These are phyloP conservation scores for Fusarium xylarioides DNA, from an alignment of 2,329 filamentous ascomycete genomes.

Conservation along the genomic window DNA sequence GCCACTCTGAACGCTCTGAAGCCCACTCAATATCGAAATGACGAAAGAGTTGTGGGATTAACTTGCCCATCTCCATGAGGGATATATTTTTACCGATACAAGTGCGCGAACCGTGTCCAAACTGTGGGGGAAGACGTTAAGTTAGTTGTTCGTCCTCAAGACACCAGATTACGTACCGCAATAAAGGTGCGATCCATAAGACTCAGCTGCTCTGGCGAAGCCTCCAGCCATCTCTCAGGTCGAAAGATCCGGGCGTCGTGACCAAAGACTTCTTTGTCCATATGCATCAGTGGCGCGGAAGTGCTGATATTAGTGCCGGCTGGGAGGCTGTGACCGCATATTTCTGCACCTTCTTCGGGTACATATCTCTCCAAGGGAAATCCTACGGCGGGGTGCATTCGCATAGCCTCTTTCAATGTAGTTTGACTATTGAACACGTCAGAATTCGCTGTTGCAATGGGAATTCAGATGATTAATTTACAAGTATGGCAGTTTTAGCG, in stretches of 20 bases:
- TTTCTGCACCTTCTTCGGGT: background rate
- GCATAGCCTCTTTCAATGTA: background rate
- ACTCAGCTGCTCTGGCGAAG: background rate
- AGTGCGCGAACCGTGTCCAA: background rate
- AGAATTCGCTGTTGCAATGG: background rate
- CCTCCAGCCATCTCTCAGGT: background rate
- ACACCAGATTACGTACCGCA: background rate
- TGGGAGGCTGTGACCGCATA: background rate
- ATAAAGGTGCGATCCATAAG: background rate
- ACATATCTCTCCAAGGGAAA: background rate
- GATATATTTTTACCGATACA: background rate
- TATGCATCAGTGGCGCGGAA: background rate
- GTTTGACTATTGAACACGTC: background rate
- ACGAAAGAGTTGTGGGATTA: background rate
- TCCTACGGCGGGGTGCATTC: background rate
- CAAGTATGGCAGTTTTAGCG: background rate
- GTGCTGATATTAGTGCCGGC: background rate
- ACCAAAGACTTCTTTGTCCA: background rate
- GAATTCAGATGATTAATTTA: accelerated
- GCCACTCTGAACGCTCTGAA: background rate
- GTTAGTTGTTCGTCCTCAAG: accelerated
- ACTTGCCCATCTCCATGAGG: background rate
- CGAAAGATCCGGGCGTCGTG: background rate
- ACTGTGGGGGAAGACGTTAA: accelerated
- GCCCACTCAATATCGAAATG: background rate